Evolutionary conservation across 805 yeast species (phyloP).

Genomic region (Candida oleophila): DNA sequence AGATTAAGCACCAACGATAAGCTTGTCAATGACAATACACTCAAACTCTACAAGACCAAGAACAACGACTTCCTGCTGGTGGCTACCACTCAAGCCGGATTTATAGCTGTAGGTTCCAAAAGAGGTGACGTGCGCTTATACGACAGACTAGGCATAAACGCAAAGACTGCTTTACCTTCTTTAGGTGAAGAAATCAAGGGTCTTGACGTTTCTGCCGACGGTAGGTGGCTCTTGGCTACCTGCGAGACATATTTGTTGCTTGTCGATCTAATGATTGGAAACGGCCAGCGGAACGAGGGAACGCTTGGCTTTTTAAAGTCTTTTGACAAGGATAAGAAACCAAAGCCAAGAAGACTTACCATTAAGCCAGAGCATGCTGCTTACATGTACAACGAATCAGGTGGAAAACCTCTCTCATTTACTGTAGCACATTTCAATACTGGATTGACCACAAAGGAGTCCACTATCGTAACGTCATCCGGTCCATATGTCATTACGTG

Average conservation of each 20-base stretch:
- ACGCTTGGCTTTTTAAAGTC: slow-evolving; percentile 61
- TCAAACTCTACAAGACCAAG: slow-evolving; percentile 49
- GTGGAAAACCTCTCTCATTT: slow-evolving; percentile 51
- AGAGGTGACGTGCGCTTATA: slow-evolving; percentile 77
- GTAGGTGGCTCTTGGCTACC: slow-evolving; percentile 79
- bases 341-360: slow-evolving; percentile 65
- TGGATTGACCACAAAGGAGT: slow-evolving; percentile 62
- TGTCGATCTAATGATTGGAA: slow-evolving; percentile 62
- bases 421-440: slow-evolving; percentile 78
- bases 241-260: slow-evolving; percentile 70
- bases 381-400: slow-evolving; percentile 49
- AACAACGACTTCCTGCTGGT: slow-evolving; percentile 53
- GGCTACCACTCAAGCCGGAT: slow-evolving; percentile 72
- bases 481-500: slow-evolving; percentile 85
- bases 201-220: slow-evolving; percentile 73
- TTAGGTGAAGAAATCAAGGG: slow-evolving; percentile 73
- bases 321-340: slow-evolving; percentile 64
- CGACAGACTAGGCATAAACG: slow-evolving; percentile 69
- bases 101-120: slow-evolving; percentile 70
- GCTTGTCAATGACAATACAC: slow-evolving; percentile 49
- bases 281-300: slow-evolving; percentile 57
- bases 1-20: slow-evolving; percentile 56
- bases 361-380: slow-evolving; percentile 73
- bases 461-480: slow-evolving; percentile 69
- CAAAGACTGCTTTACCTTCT: slow-evolving; percentile 79